Conservation (phyloP, 1,139 yeast species). For the Debaryomyces singareniensis region DNA sequence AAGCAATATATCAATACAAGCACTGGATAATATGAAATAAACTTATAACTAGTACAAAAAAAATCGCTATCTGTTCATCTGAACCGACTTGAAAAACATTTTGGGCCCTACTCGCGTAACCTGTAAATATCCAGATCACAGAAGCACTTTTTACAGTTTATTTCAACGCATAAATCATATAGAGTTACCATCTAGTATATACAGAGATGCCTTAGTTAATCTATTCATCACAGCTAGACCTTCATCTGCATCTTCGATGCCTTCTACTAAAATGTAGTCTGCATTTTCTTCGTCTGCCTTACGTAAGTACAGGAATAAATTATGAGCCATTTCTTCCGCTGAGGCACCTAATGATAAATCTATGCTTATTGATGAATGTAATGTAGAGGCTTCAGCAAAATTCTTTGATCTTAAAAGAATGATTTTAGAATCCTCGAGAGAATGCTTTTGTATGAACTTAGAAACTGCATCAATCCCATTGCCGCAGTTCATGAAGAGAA, state of each 20-base stretch:
- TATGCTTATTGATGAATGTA: slow-evolving; percentile 18
- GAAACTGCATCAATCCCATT: slow-evolving; percentile 32
- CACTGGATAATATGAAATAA: too few relatives aligned
- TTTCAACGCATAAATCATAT: too few relatives aligned
- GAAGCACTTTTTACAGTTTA: too few relatives aligned
- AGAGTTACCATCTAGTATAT: slow-evolving; percentile 22
- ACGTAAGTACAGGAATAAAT: slow-evolving; percentile 65
- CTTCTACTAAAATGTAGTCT: slow-evolving; percentile 68
- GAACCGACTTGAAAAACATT: too few relatives aligned
- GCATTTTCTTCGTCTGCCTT: slow-evolving; percentile 62
- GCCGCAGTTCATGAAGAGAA: slow-evolving; percentile 52
- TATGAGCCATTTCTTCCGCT: slow-evolving; percentile 64
- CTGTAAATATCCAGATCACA: too few relatives aligned
- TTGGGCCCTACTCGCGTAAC: too few relatives aligned
- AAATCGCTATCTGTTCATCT: too few relatives aligned
- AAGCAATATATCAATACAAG: too few relatives aligned
- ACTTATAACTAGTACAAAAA: too few relatives aligned
- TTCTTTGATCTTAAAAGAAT: slow-evolving; percentile 43
- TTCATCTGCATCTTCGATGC: slow-evolving; percentile 61
- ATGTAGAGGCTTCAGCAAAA: slow-evolving; percentile 22
- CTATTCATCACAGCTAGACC: slow-evolving; percentile 96
- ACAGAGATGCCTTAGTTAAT: slow-evolving; percentile 76
- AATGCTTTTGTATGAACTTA: slow-evolving; percentile 17
- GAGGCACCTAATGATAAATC: slow-evolving; percentile 48
- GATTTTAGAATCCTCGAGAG: slow-evolving; percentile 17